Conservation (phyloP, 2,329 filamentous ascomycete genomes). For the Monilinia polystroma region DNA sequence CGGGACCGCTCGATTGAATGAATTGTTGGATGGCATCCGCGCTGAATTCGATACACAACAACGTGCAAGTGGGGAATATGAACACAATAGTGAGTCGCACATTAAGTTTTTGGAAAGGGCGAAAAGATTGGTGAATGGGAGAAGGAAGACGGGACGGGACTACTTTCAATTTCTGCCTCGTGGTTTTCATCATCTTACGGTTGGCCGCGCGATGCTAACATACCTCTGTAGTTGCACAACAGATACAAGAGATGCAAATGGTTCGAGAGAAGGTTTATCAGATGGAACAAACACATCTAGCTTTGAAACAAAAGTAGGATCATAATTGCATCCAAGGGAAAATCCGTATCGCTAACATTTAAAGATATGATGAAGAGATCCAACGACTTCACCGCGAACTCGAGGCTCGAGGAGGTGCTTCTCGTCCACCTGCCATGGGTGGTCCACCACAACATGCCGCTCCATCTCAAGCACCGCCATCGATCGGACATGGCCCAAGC, state of each 20-base stretch:
- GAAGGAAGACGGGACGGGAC: background rate
- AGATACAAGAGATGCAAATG: conserved; percentile 93
- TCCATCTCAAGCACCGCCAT: conserved; percentile 76
- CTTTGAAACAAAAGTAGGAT: conserved; percentile 84
- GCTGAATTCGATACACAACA: conserved; percentile 86
- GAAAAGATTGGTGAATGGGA: background rate
- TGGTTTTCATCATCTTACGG: background rate
- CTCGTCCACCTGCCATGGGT: conserved; percentile 66
- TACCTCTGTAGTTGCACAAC: conserved; percentile 67
- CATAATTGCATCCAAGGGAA: background rate
- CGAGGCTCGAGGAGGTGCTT: conserved; percentile 64
- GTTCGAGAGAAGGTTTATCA: conserved; percentile 91
- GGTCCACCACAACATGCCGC: conserved; percentile 74
- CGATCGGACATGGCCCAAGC: conserved; percentile 82
- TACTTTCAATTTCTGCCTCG: background rate
- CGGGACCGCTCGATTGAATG: conserved; percentile 68
- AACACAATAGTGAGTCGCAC: conserved; percentile 80
- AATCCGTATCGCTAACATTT: conserved; percentile 21
- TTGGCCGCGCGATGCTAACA: conserved; percentile 17
- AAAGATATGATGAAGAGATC: conserved; percentile 92
- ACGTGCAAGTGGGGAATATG: conserved; percentile 79
- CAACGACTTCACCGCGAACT: conserved; percentile 83
- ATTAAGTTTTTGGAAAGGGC: background rate
- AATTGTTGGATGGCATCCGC: conserved; percentile 88
- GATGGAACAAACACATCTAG: conserved; percentile 85